Evolutionary conservation across 129 eudicot species (phyloP).

Genomic region (Ambrosia trifida): DNA sequence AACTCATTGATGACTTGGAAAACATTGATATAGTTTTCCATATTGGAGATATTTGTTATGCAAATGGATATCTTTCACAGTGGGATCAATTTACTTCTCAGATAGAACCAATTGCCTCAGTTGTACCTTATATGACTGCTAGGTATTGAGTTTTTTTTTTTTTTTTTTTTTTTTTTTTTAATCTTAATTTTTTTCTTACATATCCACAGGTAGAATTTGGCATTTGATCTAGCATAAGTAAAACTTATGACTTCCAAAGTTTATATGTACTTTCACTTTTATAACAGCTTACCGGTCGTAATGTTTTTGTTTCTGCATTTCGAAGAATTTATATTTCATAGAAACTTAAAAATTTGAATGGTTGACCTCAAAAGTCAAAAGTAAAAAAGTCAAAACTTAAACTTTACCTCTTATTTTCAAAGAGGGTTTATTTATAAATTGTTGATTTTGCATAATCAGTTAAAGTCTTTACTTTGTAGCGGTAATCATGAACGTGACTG

Average conservation of each 20-base stretch:
- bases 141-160: too few species aligned
- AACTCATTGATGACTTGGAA: slow-evolving; percentile 55
- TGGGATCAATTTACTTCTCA: slow-evolving; percentile 89
- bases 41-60: slow-evolving; percentile 81
- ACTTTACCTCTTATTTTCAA: slow-evolving; percentile 3
- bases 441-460: background rate
- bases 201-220: too few species aligned
- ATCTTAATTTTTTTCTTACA: background rate
- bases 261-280: too few species aligned
- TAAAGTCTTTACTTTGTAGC: slow-evolving; percentile 35
- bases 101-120: slow-evolving; percentile 65
- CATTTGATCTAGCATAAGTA: too few species aligned
- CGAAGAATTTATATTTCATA: background rate
- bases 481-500: slow-evolving; percentile 83
- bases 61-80: slow-evolving; percentile 74
- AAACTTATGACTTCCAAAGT: too few species aligned
- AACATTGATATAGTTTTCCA: slow-evolving; percentile 70
- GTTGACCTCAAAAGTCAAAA: background rate
- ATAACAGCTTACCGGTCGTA: too few species aligned
- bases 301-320: too few species aligned
- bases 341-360: slow-evolving; percentile 10
- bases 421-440: slow-evolving; percentile 3
- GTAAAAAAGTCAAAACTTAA: background rate
- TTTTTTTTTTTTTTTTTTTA: too few species aligned
- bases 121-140: slow-evolving; percentile 73